Evolutionary conservation across 768 basidiomycete genomes (phyloP).

Genomic region (Agrocybe chaxingu): DNA sequence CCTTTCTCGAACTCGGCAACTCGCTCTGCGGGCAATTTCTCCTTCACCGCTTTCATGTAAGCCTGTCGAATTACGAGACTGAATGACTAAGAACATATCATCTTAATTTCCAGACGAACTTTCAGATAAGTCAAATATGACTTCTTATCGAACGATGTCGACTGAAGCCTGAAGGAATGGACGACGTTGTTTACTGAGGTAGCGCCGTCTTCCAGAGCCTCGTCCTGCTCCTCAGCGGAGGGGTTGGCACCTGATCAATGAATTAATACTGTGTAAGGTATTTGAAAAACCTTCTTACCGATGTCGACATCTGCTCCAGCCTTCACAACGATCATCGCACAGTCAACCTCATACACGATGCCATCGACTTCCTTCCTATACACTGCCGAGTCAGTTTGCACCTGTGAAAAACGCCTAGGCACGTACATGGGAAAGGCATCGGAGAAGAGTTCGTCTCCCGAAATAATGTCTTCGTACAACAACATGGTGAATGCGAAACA

Average conservation of each 20-base stretch:
- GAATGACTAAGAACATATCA: not conserved
- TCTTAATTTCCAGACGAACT: slow-evolving; percentile 32
- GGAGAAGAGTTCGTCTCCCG: slow-evolving; percentile 88
- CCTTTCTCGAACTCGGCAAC: slow-evolving; percentile 80
- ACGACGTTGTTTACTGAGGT: slow-evolving; percentile 83
- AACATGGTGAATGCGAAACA: slow-evolving; percentile 49
- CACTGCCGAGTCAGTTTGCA: slow-evolving; percentile 7
- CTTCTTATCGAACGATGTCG: slow-evolving; percentile 88
- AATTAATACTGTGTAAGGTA: not conserved
- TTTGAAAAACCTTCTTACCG: slow-evolving; percentile 43
- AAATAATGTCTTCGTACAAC: slow-evolving; percentile 70
- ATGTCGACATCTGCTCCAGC: slow-evolving; percentile 83
- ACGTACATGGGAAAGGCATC: slow-evolving; percentile 87
- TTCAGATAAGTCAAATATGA: slow-evolving; percentile 80
- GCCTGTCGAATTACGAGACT: slow-evolving; percentile 36
- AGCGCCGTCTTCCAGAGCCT: slow-evolving; percentile 79
- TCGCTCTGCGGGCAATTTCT: slow-evolving; percentile 54
- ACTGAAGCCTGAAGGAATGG: slow-evolving; percentile 86
- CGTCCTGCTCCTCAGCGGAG: slow-evolving; percentile 83
- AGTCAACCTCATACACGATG: slow-evolving; percentile 87
- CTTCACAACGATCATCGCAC: slow-evolving; percentile 65
- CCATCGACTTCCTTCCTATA: slow-evolving; percentile 73
- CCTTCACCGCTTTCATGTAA: slow-evolving; percentile 94
- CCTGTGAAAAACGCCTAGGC: not conserved
- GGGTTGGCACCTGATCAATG: slow-evolving; percentile 77